Conservation (phyloP, 768 basidiomycete species). For the Lentinula aciculospora region DNA sequence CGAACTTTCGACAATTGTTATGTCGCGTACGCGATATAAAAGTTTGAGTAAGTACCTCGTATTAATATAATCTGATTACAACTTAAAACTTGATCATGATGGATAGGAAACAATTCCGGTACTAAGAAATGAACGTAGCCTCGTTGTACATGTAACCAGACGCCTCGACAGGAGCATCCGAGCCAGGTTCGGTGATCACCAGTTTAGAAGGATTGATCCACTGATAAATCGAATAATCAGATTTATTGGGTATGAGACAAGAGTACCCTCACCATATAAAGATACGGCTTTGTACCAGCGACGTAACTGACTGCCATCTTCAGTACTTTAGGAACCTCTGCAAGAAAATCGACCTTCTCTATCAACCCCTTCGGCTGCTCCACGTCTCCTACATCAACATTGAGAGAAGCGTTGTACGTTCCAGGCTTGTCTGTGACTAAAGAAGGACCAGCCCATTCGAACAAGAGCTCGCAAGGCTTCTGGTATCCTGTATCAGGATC, state of each 20-base stretch:
- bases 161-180: conserved; percentile 37
- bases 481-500: conserved; percentile 84
- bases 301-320: conserved; percentile 93
- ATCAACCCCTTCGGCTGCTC: conserved; percentile 67
- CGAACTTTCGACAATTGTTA: too few species aligned
- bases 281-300: conserved; percentile 88
- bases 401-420: conserved; percentile 47
- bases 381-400: conserved; percentile 53
- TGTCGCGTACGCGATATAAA: too few species aligned
- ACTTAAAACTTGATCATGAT: too few species aligned
- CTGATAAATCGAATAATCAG: conserved; percentile 20
- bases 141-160: conserved; percentile 81
- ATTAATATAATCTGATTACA: too few species aligned
- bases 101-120: too few species aligned
- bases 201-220: conserved; percentile 44
- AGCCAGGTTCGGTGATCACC: conserved; percentile 36
- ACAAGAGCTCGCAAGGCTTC: conserved; percentile 62
- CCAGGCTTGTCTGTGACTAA: conserved; percentile 47
- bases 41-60: too few species aligned
- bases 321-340: conserved; percentile 89
- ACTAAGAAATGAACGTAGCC: conserved; percentile 79
- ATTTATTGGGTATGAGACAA: conserved; percentile 9
- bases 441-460: conserved; percentile 75
- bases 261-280: conserved; percentile 71
- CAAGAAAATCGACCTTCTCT: conserved; percentile 92